A percentile compares a stretch with the other conserved stretches of the same genome.
Evolutionary conservation across 1,139 yeast species (phyloP).

Genomic region (Yamadazyma membranifaciens): DNA sequence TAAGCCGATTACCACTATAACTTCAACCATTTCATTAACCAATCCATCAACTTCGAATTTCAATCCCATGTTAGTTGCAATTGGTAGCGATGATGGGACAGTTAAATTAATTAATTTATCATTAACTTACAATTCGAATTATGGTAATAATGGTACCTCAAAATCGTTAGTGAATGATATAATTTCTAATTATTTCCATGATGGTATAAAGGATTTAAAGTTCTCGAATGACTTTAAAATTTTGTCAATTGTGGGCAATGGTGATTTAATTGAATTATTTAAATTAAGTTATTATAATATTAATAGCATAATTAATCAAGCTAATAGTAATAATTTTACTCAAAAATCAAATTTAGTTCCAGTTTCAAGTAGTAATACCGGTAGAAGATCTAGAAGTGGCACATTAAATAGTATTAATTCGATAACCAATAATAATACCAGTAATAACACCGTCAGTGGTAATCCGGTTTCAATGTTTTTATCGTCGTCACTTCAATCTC

Average conservation of each 20-base stretch:
- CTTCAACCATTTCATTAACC: conserved; percentile 23
- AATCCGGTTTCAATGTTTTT: conserved; percentile 15
- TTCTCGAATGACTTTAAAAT: conserved; percentile 69
- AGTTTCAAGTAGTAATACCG: conserved; percentile 5
- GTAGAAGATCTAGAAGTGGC: conserved; percentile 38
- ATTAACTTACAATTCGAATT: conserved; percentile 21
- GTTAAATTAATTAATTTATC: conserved; percentile 55
- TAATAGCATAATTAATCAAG: conserved; percentile 27
- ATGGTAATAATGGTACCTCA: conserved; percentile 20
- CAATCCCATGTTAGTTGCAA: conserved; percentile 50
- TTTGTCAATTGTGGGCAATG: conserved; percentile 55
- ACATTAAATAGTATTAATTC: conserved; percentile 33
- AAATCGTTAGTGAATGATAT: conserved; percentile 54
- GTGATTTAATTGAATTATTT: conserved; percentile 57
- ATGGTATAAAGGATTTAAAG: conserved; percentile 56
- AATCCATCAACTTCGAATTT: conserved; percentile 19
- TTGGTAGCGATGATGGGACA: conserved; percentile 69
- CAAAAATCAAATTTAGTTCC: conserved; percentile 7
- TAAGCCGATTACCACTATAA: conserved; percentile 45
- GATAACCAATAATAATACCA: conserved; percentile 5
- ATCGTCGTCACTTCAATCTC: conserved; percentile 22
- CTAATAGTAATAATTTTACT: too few species aligned
- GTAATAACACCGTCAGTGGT: conserved; percentile 1
- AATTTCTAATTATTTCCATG: conserved; percentile 62
- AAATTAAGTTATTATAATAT: conserved; percentile 44